Base-by-base conservation (phyloP, 2,329 filamentous ascomycete species). In the Fusarium sp. region DNA sequence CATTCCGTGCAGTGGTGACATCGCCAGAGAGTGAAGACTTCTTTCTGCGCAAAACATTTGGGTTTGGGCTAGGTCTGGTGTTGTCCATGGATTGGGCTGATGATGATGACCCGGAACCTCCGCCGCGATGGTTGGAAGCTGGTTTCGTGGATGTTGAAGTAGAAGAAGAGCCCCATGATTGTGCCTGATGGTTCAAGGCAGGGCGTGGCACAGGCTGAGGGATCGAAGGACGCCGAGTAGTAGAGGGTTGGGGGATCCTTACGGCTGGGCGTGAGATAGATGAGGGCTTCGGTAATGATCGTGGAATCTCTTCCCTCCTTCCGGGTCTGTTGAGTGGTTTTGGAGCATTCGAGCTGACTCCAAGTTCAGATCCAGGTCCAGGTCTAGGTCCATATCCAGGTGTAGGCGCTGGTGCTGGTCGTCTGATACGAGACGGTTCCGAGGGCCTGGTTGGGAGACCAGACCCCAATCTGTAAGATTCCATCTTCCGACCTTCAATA, bases 1-100 rank as follows among this genome's bases (percentile, higher is more conserved):
- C 78, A 41, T 74, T 78, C 14, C 74, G 78, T 10, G 68, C 56
- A 37, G 71, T 77, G 20, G 72, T 68, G 7, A 75, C 64, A 22
- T 83, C 79, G 56, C 80, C 79, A 3, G 83, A 77, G 39, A 84
- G 74, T 13, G 80, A 81, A 15, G 84, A 83, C 56, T 82, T 81
- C 72, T 87, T 88, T 68, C 83, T 82, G 67, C 83, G 79, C 47
- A 87, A 74, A 10, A 83, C 78, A 70, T 82, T 83, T 40, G 81
- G 81, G 26, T 75, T 83, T 40, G 81, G 81, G 26, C 75, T 74
- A 45, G 77, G 75, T 32, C 75, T 79, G 24, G 73, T 68, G 41
- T 74, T 75, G 40, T 78, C 77, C 40, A 78, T 72, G 1, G 78
- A 79, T 32, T 75, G 77, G 45, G 75, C 73, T 6, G 78, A 77